Evolutionary conservation across 805 yeast genomes (phyloP).

Genomic region (Blastobotrys mokoenaii): DNA sequence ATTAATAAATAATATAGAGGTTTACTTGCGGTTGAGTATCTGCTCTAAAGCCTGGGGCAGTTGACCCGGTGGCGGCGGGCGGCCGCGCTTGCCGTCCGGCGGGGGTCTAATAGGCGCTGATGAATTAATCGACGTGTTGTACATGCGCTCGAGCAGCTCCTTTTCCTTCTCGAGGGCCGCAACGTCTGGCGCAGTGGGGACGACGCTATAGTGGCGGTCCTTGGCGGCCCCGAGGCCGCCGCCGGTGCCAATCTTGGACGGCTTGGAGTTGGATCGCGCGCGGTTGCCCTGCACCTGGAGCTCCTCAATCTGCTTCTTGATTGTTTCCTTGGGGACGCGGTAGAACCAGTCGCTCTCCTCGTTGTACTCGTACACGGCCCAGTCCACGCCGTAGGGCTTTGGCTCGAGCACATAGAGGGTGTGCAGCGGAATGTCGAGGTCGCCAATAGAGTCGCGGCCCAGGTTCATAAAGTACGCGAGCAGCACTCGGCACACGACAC

Average conservation of each 20-base stretch:
- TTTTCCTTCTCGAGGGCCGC: not conserved
- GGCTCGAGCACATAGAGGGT: conserved; percentile 85
- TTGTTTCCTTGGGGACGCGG: conserved; percentile 39
- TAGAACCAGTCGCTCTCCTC: conserved; percentile 71
- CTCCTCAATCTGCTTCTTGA: conserved; percentile 12
- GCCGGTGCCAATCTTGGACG: conserved; percentile 2
- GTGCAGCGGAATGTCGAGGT: conserved; percentile 87
- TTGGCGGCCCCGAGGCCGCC: conserved; percentile 10
- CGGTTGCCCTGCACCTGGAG: not conserved
- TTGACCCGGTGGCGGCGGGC: too few species aligned
- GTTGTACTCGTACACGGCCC: conserved; percentile 82
- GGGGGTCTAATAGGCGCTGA: too few species aligned
- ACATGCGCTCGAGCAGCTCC: too few species aligned
- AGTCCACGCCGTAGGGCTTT: conserved; percentile 92
- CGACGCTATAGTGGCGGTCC: conserved; percentile 18
- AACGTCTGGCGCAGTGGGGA: conserved; percentile 12
- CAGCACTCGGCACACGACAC: conserved; percentile 83
- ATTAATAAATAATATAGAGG: too few species aligned
- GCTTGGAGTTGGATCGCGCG: conserved; percentile 1
- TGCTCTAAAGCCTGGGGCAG: too few species aligned
- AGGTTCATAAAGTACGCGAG: conserved; percentile 85
- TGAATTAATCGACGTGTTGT: too few species aligned
- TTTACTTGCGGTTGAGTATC: too few species aligned
- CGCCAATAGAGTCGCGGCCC: conserved; percentile 68
- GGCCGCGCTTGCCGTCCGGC: too few species aligned